Base-by-base conservation (phyloP, 2,329 filamentous ascomycete genomes). In the Trichoderma breve region DNA sequence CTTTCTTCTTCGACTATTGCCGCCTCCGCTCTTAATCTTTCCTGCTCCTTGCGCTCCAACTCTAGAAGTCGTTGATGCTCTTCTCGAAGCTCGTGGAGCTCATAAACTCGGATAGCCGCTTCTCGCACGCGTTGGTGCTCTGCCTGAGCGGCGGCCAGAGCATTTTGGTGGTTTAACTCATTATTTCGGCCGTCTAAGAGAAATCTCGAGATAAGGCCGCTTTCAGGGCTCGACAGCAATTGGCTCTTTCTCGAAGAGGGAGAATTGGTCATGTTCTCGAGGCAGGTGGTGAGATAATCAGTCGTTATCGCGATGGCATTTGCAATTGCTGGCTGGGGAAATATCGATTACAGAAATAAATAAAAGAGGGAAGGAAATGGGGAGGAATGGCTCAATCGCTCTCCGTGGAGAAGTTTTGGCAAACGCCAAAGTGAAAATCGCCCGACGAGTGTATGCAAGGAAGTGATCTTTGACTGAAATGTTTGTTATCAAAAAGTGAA, bases 51-150 rank as follows among this genome's bases (percentile, higher is more conserved):
- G 53, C 82, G 81, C 76, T 87, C 84, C 68, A 83, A 81, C 57
- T 83, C 81, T 30, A 82, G 69, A 60, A 87, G 82, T 14, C 82
- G 80, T 43, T 81, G 77, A 72, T 84, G 81, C 73, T 86, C 82
- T 73, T 85, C 81, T 66, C 84, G 79, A 18, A 85, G 76, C 72
- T 85, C 81, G 72, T 88, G 82, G 53, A 86, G 79, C 72, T 86
- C 80, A 70, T 83, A 86, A 7, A 85, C 84, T 18, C 83, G 81
- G 43, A 87, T 79, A 8, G 87, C 87, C 34, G 81, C 81, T 69
- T 85, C 81, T 32, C 86, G 86, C 12, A 95, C 87, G 32, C 88
- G 86, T 47, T 92, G 88, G 79, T 94, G 92, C 77, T 91, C 88
- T 15, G 85, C 84, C 63, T 89, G 88, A 4, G 91, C 91, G 61